Conservation (phyloP, 139 green algal genomes). For the Deuterostichococcus epilithicus region DNA sequence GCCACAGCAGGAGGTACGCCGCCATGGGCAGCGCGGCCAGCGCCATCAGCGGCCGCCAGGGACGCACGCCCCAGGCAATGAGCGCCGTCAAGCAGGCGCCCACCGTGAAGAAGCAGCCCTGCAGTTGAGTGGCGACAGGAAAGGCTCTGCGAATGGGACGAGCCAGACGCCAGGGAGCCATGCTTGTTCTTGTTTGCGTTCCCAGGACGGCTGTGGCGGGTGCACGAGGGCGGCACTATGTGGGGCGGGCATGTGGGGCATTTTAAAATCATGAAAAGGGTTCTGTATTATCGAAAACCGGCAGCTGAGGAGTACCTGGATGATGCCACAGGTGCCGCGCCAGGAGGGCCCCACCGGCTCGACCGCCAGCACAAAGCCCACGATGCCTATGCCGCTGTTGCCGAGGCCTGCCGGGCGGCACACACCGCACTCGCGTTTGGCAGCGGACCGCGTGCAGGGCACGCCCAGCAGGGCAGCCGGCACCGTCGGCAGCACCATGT, state of each 20-base stretch:
- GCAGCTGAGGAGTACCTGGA: slow-evolving; percentile 35
- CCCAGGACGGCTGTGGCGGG: no score
- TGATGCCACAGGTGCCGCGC: slow-evolving; percentile 83
- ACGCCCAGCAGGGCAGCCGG: no score
- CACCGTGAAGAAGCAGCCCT: not conserved
- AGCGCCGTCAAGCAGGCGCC: not conserved
- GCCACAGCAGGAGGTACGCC: slow-evolving; percentile 27
- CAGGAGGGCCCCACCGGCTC: slow-evolving; percentile 52
- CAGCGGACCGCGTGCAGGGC: no score
- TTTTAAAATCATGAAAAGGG: no score
- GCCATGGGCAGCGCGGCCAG: slow-evolving; percentile 27
- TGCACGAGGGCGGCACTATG: no score
- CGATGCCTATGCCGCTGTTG: slow-evolving; percentile 40
- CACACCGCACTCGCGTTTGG: no score
- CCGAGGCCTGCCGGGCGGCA: slow-evolving; percentile 46
- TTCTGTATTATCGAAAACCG: no score
- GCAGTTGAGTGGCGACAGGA: not conserved
- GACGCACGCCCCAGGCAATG: slow-evolving; percentile 7
- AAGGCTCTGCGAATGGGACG: no score
- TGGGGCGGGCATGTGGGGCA: no score
- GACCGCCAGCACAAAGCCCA: slow-evolving; percentile 43
- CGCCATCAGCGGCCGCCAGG: slow-evolving; percentile 38
- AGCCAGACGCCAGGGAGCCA: no score
- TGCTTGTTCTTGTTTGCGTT: no score
- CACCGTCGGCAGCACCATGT: slow-evolving; percentile 47